A percentile compares a stretch with the other conserved stretches of the same genome.
Conservation (phyloP, 225 moss, liverwort and hornwort genomes). For the Physcomitrellopsis africana region DNA sequence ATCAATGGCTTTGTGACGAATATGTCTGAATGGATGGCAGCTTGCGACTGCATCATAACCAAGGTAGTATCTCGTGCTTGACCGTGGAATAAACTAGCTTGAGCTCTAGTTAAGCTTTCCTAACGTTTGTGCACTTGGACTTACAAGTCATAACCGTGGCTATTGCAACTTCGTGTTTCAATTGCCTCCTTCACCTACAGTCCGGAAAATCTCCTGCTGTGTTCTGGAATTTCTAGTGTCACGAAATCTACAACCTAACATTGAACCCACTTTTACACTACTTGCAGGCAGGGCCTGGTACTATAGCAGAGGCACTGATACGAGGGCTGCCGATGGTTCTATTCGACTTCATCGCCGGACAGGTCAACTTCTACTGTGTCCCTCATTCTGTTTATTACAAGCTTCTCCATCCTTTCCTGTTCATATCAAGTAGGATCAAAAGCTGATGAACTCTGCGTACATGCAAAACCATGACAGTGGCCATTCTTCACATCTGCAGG, state of each 20-base stretch:
- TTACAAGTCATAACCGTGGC: no score
- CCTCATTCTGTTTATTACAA: neutral
- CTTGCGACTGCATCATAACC: slow-evolving; percentile 86
- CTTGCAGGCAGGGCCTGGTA: slow-evolving; percentile 94
- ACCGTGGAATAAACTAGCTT: neutral
- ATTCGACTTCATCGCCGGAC: slow-evolving; percentile 92
- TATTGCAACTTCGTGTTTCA: neutral
- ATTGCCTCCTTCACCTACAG: no score
- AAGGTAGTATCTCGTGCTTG: slow-evolving; percentile 55
- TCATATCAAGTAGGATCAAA: no score
- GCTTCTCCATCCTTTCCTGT: no score
- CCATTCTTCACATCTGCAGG: slow-evolving; percentile 50
- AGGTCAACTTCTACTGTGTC: slow-evolving; percentile 45
- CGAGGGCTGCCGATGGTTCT: slow-evolving; percentile 89
- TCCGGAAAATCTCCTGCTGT: neutral
- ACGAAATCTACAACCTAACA: neutral
- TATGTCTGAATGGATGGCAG: slow-evolving; percentile 99
- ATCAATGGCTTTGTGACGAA: slow-evolving; percentile 94
- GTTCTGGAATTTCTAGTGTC: neutral
- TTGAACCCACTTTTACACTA: slow-evolving; percentile 1
- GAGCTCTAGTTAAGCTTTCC: neutral
- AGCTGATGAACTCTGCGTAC: no score
- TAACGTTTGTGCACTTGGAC: no score
- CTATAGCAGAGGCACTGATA: slow-evolving; percentile 95
- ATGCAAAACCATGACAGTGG: neutral